phyloP scores from a whole-genome alignment of 257 asterid species.

The Capsicum chinense region DNA sequence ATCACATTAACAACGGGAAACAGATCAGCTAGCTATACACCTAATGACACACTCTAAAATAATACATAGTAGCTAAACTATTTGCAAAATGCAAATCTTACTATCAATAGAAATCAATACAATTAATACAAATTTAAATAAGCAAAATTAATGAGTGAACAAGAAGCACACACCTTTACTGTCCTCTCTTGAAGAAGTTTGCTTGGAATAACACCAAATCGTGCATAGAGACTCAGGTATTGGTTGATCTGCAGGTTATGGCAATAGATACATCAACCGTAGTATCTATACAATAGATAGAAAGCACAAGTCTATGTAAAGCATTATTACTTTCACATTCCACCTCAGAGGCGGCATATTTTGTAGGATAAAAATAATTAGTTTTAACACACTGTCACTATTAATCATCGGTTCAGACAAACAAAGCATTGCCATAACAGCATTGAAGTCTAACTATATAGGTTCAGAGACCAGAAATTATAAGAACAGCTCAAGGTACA shows the following conservation, averaged over 20 bases:
- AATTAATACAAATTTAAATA: constrained; percentile 22
- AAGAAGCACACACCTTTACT: constrained; percentile 64
- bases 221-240: constrained; percentile 64
- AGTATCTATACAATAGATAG: not conserved
- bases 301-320: not conserved
- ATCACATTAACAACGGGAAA: no score
- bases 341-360: not conserved
- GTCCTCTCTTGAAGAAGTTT: constrained; percentile 69
- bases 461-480: not conserved
- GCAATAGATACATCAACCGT: not conserved
- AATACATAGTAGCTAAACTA: no score
- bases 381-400: not conserved
- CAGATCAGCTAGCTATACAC: no score
- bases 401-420: not conserved
- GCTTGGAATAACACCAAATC: constrained; percentile 79
- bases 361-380: no score
- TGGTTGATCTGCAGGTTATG: constrained; percentile 66
- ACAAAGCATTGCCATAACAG: not conserved
- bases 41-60: no score
- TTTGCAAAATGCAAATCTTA: not conserved
- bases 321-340: not conserved
- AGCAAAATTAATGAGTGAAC: not conserved
- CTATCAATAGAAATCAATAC: not conserved
- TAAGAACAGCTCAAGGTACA: not conserved
- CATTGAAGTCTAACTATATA: not conserved